These are phyloP conservation scores for Globisporangium cederbergense DNA, from an alignment of 352 stramenopile species.

Conservation along the genomic window DNA sequence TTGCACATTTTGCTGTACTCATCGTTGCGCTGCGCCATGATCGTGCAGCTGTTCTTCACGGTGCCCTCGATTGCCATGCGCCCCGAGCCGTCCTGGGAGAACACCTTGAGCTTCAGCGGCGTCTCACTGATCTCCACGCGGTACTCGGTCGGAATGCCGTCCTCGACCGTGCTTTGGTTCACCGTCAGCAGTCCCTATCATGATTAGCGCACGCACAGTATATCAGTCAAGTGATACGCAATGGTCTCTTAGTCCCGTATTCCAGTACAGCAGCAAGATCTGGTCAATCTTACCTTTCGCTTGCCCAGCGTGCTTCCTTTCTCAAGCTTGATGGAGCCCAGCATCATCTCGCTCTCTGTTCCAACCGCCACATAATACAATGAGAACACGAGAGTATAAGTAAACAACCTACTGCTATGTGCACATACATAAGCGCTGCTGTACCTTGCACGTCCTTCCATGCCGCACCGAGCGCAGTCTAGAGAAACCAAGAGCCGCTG, in stretches of 20 bases:
- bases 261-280: neutral
- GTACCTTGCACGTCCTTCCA: conserved; percentile 85
- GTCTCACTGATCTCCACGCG: conserved; percentile 75
- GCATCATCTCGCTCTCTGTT: conserved; percentile 79
- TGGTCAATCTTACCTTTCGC: conserved; percentile 48
- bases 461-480: conserved; percentile 67
- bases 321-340: conserved; percentile 83
- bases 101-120: conserved; percentile 80
- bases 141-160: conserved; percentile 81
- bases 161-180: conserved; percentile 69
- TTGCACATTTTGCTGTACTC: conserved; percentile 86
- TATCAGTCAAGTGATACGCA: neutral
- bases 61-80: conserved; percentile 86
- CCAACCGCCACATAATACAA: conserved; percentile 7
- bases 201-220: neutral
- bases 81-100: conserved; percentile 80
- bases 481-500: conserved; percentile 6
- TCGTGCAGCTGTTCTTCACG: conserved; percentile 82
- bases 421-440: neutral
- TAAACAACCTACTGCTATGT: neutral
- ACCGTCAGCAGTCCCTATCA: conserved; percentile 69
- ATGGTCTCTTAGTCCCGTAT: neutral
- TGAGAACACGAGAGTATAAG: neutral
- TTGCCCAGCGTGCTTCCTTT: conserved; percentile 65
- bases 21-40: conserved; percentile 82